Percentiles rank a stretch among this genome's conserved stretches.
These are phyloP conservation scores for Trichosporon ovoides DNA, from an alignment of 1,284 basidiomycete species.

Conservation along the genomic window DNA sequence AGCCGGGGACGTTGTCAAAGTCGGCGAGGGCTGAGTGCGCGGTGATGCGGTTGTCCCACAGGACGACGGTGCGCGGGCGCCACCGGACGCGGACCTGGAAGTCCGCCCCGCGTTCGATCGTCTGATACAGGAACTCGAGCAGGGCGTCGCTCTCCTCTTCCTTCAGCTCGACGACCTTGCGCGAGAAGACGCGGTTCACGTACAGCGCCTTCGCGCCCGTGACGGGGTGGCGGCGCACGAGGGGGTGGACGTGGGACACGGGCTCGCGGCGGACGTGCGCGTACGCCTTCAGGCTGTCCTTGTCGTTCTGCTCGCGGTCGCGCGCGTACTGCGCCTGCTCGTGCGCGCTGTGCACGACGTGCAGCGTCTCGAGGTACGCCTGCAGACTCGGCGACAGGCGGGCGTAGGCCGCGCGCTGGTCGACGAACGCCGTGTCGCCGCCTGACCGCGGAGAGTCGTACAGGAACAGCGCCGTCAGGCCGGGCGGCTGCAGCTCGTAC, in stretches of 20 bases:
- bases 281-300: conserved; percentile 8
- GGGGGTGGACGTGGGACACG: conserved; percentile 57
- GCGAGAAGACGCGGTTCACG: conserved; percentile 56
- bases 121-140: conserved; percentile 56
- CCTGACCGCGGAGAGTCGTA: conserved; percentile 63
- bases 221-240: conserved; percentile 43
- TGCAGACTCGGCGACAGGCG: conserved; percentile 64
- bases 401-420: conserved; percentile 56
- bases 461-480: conserved; percentile 77
- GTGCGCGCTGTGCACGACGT: conserved; percentile 61
- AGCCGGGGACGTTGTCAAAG: conserved; percentile 57
- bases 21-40: conserved; percentile 72
- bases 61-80: conserved; percentile 52
- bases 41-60: conserved; percentile 52
- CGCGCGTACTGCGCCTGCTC: conserved; percentile 55
- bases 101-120: conserved; percentile 54
- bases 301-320: conserved; percentile 43
- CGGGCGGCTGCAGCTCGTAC: conserved; percentile 81
- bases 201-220: conserved; percentile 46
- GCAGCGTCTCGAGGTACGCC: conserved; percentile 60
- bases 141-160: conserved; percentile 62
- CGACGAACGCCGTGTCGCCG: conserved; percentile 64
- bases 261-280: conserved; percentile 63
- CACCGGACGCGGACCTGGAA: conserved; percentile 53
- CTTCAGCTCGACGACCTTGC: conserved; percentile 63